Conservation (phyloP, 495 filamentous ascomycete species). For the Alectoria sarmentosa region DNA sequence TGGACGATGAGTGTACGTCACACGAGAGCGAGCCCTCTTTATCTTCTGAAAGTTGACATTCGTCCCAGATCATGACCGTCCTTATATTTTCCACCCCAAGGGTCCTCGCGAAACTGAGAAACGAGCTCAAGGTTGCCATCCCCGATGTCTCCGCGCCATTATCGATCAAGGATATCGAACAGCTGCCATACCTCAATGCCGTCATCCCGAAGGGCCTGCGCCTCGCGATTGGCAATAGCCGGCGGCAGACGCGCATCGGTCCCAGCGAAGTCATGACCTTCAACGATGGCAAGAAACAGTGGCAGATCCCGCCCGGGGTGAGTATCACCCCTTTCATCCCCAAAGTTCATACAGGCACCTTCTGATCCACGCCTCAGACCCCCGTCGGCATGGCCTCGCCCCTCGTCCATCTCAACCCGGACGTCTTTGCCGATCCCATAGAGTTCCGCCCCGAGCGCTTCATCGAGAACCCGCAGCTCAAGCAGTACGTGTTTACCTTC, state of each 20-base stretch:
- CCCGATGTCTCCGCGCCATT: conserved; percentile 22
- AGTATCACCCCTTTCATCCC: background rate
- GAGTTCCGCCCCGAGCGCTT: conserved; percentile 42
- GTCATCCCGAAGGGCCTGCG: conserved; percentile 33
- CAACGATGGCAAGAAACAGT: conserved; percentile 22
- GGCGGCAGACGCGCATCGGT: conserved; percentile 26
- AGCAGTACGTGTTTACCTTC: conserved; percentile 34
- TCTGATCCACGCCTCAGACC: conserved; percentile 20
- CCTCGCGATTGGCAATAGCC: conserved; percentile 28
- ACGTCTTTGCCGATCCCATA: conserved; percentile 30
- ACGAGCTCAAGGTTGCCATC: conserved; percentile 27
- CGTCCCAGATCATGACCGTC: conserved; percentile 27
- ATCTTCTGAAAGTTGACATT: conserved; percentile 15
- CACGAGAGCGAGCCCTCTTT: background rate
- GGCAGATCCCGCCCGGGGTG: conserved; percentile 41
- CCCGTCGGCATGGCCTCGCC: conserved; percentile 37
- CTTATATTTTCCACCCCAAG: conserved; percentile 23
- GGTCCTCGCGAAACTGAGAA: conserved; percentile 25
- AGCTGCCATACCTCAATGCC: conserved; percentile 24
- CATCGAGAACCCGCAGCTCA: conserved; percentile 27
- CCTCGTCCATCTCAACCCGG: conserved; percentile 28
- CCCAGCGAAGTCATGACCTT: conserved; percentile 32
- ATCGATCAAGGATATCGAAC: conserved; percentile 18
- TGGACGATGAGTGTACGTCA: conserved; percentile 20
- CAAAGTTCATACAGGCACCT: background rate